Evolutionary conservation across 441 rosid genomes (phyloP).

Genomic region (Populus hybrid): DNA sequence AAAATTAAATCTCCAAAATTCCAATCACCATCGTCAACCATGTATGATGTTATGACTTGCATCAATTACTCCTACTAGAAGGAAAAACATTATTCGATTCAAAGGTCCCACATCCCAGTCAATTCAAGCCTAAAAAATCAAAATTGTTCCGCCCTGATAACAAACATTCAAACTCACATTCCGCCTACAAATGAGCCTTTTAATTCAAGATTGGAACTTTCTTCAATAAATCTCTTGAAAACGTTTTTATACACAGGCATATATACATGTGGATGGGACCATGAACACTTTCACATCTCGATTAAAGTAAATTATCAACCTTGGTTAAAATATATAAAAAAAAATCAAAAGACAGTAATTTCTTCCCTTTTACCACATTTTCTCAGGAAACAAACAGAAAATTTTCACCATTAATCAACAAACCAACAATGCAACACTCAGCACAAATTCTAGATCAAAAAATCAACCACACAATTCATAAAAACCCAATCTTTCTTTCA

Average conservation of each 20-base stretch:
- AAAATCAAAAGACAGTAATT: neutral
- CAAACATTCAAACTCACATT: neutral
- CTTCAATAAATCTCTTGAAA: no score
- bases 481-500: no score
- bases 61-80: neutral
- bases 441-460: neutral
- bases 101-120: neutral
- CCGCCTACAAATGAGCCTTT: neutral
- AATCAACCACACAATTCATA: neutral
- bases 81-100: neutral
- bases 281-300: no score
- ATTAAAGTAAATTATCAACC: no score
- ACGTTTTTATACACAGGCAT: no score
- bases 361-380: neutral
- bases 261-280: no score
- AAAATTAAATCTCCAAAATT: no score
- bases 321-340: neutral
- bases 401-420: slow-evolving; percentile 5
- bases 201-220: no score
- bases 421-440: slow-evolving; percentile 4
- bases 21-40: no score
- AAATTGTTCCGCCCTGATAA: neutral
- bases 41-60: no score
- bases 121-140: neutral
- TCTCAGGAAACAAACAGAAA: neutral